Evolutionary conservation across 1,284 basidiomycete species (phyloP).

Genomic region (Ceratobasidium sp.): DNA sequence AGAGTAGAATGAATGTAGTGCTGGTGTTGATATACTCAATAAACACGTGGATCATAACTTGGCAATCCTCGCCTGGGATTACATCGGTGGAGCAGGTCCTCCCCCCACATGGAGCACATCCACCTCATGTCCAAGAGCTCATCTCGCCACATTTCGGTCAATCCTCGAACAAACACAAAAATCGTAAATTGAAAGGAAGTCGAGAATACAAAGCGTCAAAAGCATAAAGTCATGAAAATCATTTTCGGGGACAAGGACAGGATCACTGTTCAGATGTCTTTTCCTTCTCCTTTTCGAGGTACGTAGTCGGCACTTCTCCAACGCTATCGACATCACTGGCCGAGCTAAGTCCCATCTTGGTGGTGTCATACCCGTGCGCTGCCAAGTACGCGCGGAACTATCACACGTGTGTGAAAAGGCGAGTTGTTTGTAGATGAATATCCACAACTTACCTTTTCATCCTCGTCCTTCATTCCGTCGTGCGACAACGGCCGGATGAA

Average conservation of each 20-base stretch:
- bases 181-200: background rate
- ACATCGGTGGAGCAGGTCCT: background rate
- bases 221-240: slow-evolving; percentile 1
- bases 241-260: background rate
- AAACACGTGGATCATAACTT: slow-evolving; percentile 15
- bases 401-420: background rate
- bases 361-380: slow-evolving; percentile 78
- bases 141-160: background rate
- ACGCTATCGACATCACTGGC: slow-evolving; percentile 43
- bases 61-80: background rate
- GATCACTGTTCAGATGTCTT: background rate
- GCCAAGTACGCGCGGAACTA: slow-evolving; percentile 85
- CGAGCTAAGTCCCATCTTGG: slow-evolving; percentile 64
- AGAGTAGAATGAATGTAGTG: background rate
- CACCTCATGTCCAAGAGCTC: background rate
- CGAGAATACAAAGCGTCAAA: slow-evolving; percentile 4
- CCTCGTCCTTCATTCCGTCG: slow-evolving; percentile 84
- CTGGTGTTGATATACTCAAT: background rate
- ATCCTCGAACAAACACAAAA: background rate
- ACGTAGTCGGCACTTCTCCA: slow-evolving; percentile 13
- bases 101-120: background rate
- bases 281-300: slow-evolving; percentile 29
- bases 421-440: background rate
- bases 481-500: slow-evolving; percentile 79
- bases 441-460: slow-evolving; percentile 62